These are phyloP conservation scores for Carex sylvatica DNA, from an alignment of 202 grass and related monocot species.

Conservation along the genomic window DNA sequence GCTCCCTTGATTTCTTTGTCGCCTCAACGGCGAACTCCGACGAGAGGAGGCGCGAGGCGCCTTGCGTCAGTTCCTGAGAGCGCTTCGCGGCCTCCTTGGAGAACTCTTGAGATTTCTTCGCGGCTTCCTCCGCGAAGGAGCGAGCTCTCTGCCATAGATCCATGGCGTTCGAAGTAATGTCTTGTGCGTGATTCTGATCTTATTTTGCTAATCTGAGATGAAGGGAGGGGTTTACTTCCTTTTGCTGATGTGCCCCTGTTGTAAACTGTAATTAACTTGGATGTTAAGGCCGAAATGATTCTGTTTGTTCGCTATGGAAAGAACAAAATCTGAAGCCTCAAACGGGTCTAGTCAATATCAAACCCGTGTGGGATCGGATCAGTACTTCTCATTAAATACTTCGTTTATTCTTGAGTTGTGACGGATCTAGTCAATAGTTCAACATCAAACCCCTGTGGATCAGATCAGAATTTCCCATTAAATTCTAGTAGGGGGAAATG, in stretches of 20 bases:
- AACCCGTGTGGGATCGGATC: not conserved
- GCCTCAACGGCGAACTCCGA: constrained; percentile 60
- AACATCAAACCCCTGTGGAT: not conserved
- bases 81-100: constrained; percentile 66
- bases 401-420: too few relatives aligned
- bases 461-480: not conserved
- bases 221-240: not conserved
- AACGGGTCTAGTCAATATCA: not conserved
- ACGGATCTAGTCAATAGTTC: not conserved
- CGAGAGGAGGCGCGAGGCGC: constrained; percentile 31
- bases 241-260: constrained; percentile 1
- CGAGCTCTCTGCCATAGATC: constrained; percentile 92
- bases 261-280: not conserved
- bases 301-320: not conserved
- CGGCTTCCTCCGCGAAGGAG: constrained; percentile 82
- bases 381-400: not conserved
- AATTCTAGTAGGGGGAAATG: not conserved
- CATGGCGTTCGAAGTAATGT: constrained; percentile 35
- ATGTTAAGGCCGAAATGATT: not conserved
- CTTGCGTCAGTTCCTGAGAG: constrained; percentile 34
- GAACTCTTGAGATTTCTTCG: constrained; percentile 74
- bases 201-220: constrained; percentile 3
- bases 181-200: not conserved
- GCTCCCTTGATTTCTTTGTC: constrained; percentile 79
- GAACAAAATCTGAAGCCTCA: not conserved